phyloP scores from a whole-genome alignment of 345 rosid genomes.

The Carallia brachiata region DNA sequence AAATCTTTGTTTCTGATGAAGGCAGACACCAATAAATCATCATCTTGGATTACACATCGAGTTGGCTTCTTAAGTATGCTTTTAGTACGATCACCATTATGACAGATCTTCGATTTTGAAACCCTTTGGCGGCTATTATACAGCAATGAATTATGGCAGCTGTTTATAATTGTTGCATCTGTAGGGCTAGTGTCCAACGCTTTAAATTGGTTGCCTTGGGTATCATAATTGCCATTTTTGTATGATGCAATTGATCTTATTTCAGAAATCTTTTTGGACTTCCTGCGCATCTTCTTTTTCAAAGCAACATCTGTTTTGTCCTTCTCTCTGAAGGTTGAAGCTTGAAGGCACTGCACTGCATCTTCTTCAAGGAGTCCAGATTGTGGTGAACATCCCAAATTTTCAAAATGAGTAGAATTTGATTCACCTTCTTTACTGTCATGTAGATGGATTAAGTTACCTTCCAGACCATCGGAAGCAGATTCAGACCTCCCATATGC shows the following conservation, averaged over 20 bases:
- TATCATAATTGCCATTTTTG: conserved; percentile 32
- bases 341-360: conserved; percentile 37
- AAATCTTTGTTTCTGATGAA: conserved; percentile 52
- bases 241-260: conserved; percentile 37
- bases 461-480: conserved; percentile 39
- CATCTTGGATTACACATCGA: conserved; percentile 51
- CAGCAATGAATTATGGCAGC: conserved; percentile 22
- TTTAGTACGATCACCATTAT: conserved; percentile 29
- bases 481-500: conserved; percentile 23
- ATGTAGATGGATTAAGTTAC: conserved; percentile 25
- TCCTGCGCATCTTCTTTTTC: conserved; percentile 58
- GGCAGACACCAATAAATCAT: conserved; percentile 62
- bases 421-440: conserved; percentile 12
- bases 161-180: conserved; percentile 16
- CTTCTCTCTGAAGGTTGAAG: conserved; percentile 31
- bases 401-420: conserved; percentile 12
- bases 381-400: conserved; percentile 22
- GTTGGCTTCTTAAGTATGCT: conserved; percentile 41
- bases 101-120: conserved; percentile 32
- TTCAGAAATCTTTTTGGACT: conserved; percentile 68
- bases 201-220: conserved; percentile 25
- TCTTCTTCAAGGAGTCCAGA: conserved; percentile 35
- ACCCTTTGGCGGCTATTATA: conserved; percentile 22
- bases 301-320: conserved; percentile 29
- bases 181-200: conserved; percentile 23